Conservation (phyloP, 306 rosid species). For the Glycyrrhiza uralensis region DNA sequence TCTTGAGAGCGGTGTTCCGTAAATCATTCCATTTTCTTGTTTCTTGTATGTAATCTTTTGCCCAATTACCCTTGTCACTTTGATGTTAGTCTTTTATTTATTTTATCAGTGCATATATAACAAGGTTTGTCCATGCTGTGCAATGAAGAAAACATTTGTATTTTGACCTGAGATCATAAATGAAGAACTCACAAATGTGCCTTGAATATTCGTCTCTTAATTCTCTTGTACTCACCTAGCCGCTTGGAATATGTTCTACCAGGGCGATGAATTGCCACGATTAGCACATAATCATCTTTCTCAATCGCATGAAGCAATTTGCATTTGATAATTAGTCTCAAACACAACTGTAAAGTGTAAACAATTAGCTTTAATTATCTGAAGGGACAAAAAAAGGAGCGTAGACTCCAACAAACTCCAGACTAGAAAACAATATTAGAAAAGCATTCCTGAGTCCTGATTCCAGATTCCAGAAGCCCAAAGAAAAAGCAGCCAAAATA, state of each 20-base stretch:
- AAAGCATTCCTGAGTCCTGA: constrained; percentile 24
- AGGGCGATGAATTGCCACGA: not conserved
- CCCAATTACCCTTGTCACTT: not conserved
- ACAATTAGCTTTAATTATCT: not conserved
- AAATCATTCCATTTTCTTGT: not conserved
- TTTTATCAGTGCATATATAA: constrained; percentile 3
- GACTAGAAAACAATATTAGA: not conserved
- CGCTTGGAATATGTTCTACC: not conserved
- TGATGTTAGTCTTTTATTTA: not conserved
- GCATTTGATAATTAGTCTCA: not conserved
- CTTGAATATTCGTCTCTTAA: not conserved
- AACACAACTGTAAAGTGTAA: constrained; percentile 19
- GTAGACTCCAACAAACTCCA: not conserved
- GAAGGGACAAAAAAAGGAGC: not conserved
- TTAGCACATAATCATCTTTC: not conserved
- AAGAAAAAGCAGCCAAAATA: constrained; percentile 2
- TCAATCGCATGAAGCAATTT: constrained; percentile 14
- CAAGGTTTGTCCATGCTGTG: not conserved
- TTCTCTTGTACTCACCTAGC: not conserved
- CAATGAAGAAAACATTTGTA: constrained; percentile 4
- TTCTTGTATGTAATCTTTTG: not conserved
- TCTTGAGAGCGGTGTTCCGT: constrained; percentile 47
- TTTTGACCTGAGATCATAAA: constrained; percentile 27
- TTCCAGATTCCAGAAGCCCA: not conserved
- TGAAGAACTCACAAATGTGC: constrained; percentile 6